These are phyloP conservation scores for Eimeria tenella DNA, from an alignment of 169 alveolate genomes.

Conservation along the genomic window DNA sequence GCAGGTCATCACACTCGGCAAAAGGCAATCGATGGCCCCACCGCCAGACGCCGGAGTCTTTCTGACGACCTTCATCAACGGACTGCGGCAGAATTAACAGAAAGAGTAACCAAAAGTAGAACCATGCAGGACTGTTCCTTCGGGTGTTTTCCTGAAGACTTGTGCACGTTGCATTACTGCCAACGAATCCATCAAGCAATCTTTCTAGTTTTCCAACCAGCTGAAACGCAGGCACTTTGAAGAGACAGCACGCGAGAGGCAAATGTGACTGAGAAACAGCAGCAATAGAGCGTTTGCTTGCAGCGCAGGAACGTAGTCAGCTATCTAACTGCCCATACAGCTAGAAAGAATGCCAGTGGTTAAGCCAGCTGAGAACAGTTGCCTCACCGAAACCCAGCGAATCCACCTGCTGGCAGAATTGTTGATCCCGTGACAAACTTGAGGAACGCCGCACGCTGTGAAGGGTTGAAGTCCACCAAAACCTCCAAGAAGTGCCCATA, in stretches of 20 bases:
- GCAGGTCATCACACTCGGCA: conserved; percentile 97
- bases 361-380: background rate
- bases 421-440: conserved; percentile 96
- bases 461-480: conserved; percentile 35
- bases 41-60: conserved; percentile 85
- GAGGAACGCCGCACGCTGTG: conserved; percentile 76
- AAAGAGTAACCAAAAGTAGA: background rate
- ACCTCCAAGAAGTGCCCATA: conserved; percentile 75
- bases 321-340: background rate
- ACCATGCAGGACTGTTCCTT: too few species aligned
- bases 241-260: background rate
- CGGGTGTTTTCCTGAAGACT: too few species aligned
- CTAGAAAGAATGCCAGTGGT: background rate
- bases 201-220: too few species aligned
- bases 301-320: background rate
- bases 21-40: conserved; percentile 83
- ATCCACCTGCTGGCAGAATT: conserved; percentile 95
- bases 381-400: conserved; percentile 89
- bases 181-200: too few species aligned
- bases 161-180: too few species aligned
- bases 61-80: conserved; percentile 91
- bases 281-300: background rate
- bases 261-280: background rate
- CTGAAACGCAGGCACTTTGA: background rate
- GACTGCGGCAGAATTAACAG: conserved; percentile 79